Base-by-base conservation (phyloP, 176 grass and related monocot genomes). In the Triticum aestivum region DNA sequence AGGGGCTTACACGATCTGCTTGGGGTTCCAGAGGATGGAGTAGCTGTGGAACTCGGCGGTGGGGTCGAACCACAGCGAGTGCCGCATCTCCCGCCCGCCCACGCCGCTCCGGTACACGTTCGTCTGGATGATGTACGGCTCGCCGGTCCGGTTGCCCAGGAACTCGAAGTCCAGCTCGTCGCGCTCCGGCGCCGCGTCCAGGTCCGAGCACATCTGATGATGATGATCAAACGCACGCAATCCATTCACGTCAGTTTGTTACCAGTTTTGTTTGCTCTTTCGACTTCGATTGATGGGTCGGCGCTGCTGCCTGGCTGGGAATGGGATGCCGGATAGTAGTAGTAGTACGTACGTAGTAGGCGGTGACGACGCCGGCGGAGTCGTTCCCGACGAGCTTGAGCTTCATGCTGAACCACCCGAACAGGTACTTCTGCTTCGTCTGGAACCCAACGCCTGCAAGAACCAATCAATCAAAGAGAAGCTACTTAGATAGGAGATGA, bases 401-500 rank as follows among this genome's bases (percentile, higher is more conserved):
- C 85, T 96, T 99, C 97, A 99, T 96, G 92, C 89, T 99, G 90
- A 96, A 99, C 97, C 97, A 99, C 8, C 97, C 94, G 79, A 96
- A 94, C 65, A 88, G 76, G 69, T 93, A 99, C 56, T 87, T 87
- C 72, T 99, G 83, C 65, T 83, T 86, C 20, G 97, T 99, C 84
- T 99, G 97, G 86, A 99, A 99, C 61, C 94, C 97, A 2, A 92
- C 91, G 83, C 97, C 96, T 95, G 58, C 1, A 52, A 41, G 35
- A 1, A 47, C 27, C 29, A 18, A 3, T 81, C 5, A 11, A 45
- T 12, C 44, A 14, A 14, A 68, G 30, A 8, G 7, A 34, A 59
- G 17, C 39, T 35, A 35, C 5, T 21, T 21, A 21, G 51, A 21
- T 9, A 59, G 21, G 18, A 59, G 54, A 37, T 26, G 21, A 41